Percentiles rank a stretch among this genome's conserved stretches.
phyloP scores from a whole-genome alignment of 805 yeast species.

The Wickerhamomyces subpelliculosus region DNA sequence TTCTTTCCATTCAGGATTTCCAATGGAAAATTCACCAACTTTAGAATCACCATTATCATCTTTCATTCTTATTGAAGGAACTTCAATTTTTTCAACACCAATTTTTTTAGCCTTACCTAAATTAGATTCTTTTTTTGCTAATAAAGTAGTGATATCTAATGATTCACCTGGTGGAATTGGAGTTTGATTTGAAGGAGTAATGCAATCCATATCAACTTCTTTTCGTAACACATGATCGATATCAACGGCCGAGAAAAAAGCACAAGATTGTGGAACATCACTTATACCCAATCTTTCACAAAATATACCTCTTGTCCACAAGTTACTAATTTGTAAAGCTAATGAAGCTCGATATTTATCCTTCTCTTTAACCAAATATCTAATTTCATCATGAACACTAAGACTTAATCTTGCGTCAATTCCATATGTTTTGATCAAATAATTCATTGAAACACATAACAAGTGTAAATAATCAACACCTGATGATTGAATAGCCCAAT shows the following conservation, averaged over 20 bases:
- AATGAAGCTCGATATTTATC: conserved; percentile 74
- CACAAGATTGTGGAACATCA: conserved; percentile 90
- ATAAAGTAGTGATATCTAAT: conserved; percentile 48
- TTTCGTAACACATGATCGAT: conserved; percentile 83
- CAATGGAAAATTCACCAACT: conserved; percentile 4
- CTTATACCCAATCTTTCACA: conserved; percentile 85
- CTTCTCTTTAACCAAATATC: conserved; percentile 68
- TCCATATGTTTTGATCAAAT: conserved; percentile 54
- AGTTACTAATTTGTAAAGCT: conserved; percentile 79
- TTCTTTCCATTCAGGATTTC: conserved; percentile 8
- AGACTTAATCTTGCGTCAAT: conserved; percentile 73
- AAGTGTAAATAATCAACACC: conserved; percentile 95
- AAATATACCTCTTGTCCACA: conserved; percentile 96
- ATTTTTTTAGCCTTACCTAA: conserved; percentile 10
- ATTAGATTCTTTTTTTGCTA: conserved; percentile 30
- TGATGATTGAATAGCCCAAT: conserved; percentile 97
- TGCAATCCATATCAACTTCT: conserved; percentile 86
- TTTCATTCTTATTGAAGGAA: too few species aligned
- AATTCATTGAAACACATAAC: conserved; percentile 80
- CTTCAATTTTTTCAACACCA: conserved; percentile 7
- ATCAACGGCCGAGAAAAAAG: conserved; percentile 92
- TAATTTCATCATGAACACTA: conserved; percentile 92
- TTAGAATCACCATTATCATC: not conserved
- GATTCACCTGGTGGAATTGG: conserved; percentile 79
- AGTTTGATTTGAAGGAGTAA: conserved; percentile 77